Evolutionary conservation across 192 early-diverging fungal species (phyloP).

Genomic region (Coemansia sp.): DNA sequence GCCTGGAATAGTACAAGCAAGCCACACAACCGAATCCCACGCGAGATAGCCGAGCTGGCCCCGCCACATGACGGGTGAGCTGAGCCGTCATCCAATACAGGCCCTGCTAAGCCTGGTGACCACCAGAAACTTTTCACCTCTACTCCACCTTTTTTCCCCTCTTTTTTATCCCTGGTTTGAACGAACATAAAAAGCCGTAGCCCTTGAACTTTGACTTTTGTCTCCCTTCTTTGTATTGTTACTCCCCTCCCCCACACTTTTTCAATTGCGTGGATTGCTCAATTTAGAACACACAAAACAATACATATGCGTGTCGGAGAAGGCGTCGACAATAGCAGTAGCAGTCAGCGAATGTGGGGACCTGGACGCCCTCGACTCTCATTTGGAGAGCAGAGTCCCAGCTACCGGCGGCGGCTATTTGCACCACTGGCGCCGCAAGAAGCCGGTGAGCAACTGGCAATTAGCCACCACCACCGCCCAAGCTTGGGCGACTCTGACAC

Average conservation of each 20-base stretch:
- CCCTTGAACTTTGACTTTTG: background rate
- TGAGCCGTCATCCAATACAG: background rate
- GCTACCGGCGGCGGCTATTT: conserved; percentile 37
- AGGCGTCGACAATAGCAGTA: conserved; percentile 10
- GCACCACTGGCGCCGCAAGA: conserved; percentile 33
- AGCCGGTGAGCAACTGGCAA: background rate
- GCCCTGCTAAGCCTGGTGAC: background rate
- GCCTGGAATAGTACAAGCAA: background rate
- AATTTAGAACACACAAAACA: background rate
- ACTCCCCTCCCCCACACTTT: background rate
- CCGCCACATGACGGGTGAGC: background rate
- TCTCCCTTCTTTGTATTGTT: background rate
- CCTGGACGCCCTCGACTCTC: conserved; percentile 28
- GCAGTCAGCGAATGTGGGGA: conserved; percentile 1
- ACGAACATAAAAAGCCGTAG: background rate
- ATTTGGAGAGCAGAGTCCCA: conserved; percentile 8
- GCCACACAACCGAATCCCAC: background rate
- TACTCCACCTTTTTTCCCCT: background rate
- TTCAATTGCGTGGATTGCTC: background rate
- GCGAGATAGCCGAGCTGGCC: background rate
- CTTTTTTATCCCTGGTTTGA: background rate
- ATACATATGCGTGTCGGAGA: conserved; percentile 19
- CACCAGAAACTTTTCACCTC: background rate
- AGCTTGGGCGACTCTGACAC: background rate
- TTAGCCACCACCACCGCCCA: background rate